Base-by-base conservation (phyloP, 148 eudicot genomes). In the Arctostaphylos glauca region DNA sequence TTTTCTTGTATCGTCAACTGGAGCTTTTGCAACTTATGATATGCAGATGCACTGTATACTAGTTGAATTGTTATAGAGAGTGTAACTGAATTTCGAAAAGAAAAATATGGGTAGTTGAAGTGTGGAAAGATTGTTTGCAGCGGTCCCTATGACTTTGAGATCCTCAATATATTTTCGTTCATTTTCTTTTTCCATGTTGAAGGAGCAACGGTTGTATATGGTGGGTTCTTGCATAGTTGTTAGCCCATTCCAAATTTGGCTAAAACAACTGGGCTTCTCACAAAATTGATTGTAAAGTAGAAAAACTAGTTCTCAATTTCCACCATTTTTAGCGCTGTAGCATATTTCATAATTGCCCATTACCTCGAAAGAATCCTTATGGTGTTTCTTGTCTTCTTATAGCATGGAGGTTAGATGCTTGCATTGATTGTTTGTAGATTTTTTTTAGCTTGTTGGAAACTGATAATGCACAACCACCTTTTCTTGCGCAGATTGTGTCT, bases 231-330 rank as follows among this genome's bases (percentile, higher is more conserved):
- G 15, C 52, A 19, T 7, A 43, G 23, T 47, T 74, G 19, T 74
- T 74, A n/a, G n/a, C 55, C 77, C 77, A 74, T 74, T 64, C 41
- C 25, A 25, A 64, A 38, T 21, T 64, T 64, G 70, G 43, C 41
- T 64, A 25, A 25, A 23, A 15, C 31, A 10, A 64, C 14, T 64
- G 70, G 43, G 70, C 70, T 23, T 64, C 70, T 25, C 70, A 25
- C 14, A 1, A 25, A 25, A 41, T 64, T 64, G 41, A 25, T 64
- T 25, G 14, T 64, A 25, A 23, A 64, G 23, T 64, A 9, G 70
- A 9, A 64, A 64, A 64, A 64, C 41, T 25, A 64, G 9, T 64
- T 64, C 70, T 64, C 6, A 1, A 64, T 15, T 41, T 64, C 16
- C 16, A 64, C 16, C 23, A 25, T 23, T n/a, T 64, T 64, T 12